Conservation (phyloP, 2,329 filamentous ascomycete genomes). For the Fusarium sp. region DNA sequence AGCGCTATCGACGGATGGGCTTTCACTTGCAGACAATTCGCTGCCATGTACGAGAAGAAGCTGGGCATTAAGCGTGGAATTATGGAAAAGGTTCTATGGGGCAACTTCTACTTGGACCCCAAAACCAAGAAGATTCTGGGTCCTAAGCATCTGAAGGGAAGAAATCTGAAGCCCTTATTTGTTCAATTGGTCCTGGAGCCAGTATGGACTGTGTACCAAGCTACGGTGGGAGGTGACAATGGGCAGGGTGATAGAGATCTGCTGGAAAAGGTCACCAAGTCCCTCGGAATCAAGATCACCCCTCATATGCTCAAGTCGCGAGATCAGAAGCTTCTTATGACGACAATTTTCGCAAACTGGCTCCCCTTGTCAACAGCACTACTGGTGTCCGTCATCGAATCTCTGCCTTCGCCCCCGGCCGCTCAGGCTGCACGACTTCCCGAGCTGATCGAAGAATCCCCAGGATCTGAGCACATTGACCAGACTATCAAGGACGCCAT, state of each 20-base stretch:
- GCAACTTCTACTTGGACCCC: conserved; percentile 94
- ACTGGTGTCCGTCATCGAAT: conserved; percentile 92
- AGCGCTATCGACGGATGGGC: conserved; percentile 99
- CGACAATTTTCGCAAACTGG: conserved; percentile 88
- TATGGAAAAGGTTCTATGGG: conserved; percentile 96
- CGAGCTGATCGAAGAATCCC: conserved; percentile 79
- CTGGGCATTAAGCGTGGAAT: conserved; percentile 89
- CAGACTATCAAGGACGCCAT: conserved; percentile 79
- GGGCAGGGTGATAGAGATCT: conserved; percentile 84
- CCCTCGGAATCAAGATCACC: conserved; percentile 82
- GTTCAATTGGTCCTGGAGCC: conserved; percentile 95
- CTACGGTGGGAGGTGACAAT: conserved; percentile 82
- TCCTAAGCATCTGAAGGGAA: conserved; percentile 90
- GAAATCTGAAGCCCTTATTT: conserved; percentile 94
- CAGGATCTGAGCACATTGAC: conserved; percentile 77
- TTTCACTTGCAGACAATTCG: conserved; percentile 95
- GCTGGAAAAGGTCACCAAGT: conserved; percentile 95
- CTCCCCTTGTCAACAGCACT: conserved; percentile 91
- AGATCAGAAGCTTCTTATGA: conserved; percentile 85
- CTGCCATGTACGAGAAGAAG: conserved; percentile 93
- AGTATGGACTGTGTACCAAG: conserved; percentile 95
- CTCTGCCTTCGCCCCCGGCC: conserved; percentile 81
- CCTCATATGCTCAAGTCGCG: conserved; percentile 85
- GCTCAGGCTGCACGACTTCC: conserved; percentile 86
- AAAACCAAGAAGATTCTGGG: conserved; percentile 95